Evolutionary conservation across 2,329 filamentous ascomycete genomes (phyloP).

Genomic region (Aureobasidium musti): DNA sequence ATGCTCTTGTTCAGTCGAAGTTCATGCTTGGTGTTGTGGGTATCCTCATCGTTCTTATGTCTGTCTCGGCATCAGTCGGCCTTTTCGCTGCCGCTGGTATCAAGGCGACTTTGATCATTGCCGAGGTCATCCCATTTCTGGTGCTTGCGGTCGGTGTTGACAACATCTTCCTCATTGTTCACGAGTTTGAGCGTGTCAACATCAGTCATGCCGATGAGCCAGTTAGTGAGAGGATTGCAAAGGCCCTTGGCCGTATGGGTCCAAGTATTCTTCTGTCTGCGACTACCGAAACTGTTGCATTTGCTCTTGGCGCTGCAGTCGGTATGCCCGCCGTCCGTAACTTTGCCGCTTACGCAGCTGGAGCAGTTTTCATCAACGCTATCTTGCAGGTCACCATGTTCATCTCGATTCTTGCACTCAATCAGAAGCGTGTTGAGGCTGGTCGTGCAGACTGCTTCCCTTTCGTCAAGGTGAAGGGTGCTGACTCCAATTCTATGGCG

Average conservation of each 20-base stretch:
- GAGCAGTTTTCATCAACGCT: conserved; percentile 95
- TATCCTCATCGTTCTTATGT: conserved; percentile 96
- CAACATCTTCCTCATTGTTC: conserved; percentile 98
- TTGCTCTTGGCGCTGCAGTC: conserved; percentile 87
- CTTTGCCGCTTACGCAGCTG: conserved; percentile 94
- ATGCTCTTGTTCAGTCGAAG: conserved; percentile 90
- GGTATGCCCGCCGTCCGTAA: conserved; percentile 98
- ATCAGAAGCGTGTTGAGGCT: conserved; percentile 87
- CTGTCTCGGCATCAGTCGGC: conserved; percentile 90
- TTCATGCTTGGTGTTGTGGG: conserved; percentile 93
- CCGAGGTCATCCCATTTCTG: conserved; percentile 97
- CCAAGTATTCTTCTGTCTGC: conserved; percentile 95
- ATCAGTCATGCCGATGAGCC: conserved; percentile 84
- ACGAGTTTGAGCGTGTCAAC: conserved; percentile 96
- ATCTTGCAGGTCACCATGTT: conserved; percentile 98
- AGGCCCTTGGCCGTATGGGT: conserved; percentile 91
- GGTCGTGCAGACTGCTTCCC: conserved; percentile 90
- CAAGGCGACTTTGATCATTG: conserved; percentile 95
- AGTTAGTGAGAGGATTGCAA: conserved; percentile 81
- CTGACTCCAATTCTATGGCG: conserved; percentile 64
- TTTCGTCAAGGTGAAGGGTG: conserved; percentile 77
- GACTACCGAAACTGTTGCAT: conserved; percentile 90
- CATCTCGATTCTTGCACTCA: conserved; percentile 84
- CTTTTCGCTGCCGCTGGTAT: conserved; percentile 89
- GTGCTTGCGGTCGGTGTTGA: conserved; percentile 96